Percentiles rank a stretch among this genome's conserved stretches.
phyloP scores from a whole-genome alignment of 2,329 filamentous ascomycete species.

The Trichoderma citrinoviride region DNA sequence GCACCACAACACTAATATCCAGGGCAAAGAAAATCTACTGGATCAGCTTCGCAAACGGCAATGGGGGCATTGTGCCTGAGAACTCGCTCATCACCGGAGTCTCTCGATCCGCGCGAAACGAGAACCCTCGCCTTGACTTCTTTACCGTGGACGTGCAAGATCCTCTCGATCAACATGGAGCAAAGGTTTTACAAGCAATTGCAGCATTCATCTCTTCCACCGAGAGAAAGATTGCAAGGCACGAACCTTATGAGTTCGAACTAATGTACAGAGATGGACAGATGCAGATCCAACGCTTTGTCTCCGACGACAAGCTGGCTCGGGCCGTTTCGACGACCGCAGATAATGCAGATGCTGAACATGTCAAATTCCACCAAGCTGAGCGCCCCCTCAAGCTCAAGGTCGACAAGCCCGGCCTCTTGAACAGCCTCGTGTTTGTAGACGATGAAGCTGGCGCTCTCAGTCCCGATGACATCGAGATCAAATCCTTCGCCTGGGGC shows the following conservation, averaged over 20 bases:
- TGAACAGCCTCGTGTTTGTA: constrained; percentile 25
- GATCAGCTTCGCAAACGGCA: neutral
- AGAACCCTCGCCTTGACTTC: neutral
- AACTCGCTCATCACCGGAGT: constrained; percentile 3
- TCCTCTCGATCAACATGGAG: neutral
- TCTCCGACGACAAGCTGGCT: neutral
- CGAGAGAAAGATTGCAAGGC: neutral
- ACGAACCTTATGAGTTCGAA: neutral
- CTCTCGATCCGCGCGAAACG: constrained; percentile 3
- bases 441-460: constrained; percentile 23
- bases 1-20: neutral
- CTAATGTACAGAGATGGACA: neutral
- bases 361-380: neutral
- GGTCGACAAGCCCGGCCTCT: constrained; percentile 20
- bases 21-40: neutral
- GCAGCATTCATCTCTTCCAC: neutral
- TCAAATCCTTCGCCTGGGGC: constrained; percentile 27
- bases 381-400: neutral
- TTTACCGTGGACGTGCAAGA: constrained; percentile 13
- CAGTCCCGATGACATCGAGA: constrained; percentile 22
- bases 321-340: neutral
- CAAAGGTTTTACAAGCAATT: neutral
- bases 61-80: neutral
- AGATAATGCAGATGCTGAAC: neutral
- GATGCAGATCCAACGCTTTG: neutral